Base-by-base conservation (phyloP, 108 stramenopile species). In the Cyclotella choctawhatcheeana region DNA sequence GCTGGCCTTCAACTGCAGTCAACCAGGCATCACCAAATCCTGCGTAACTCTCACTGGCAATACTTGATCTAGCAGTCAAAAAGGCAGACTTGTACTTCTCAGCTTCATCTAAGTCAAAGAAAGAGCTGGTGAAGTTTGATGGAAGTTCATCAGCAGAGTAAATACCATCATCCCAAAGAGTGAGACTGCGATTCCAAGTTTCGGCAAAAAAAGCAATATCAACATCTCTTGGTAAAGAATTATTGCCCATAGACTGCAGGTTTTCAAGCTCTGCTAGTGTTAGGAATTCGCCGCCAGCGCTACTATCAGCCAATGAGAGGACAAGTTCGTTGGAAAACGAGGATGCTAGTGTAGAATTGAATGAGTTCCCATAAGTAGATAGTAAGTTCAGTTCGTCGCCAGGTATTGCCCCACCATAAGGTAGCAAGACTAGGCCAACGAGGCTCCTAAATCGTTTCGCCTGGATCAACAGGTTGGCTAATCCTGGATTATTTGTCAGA, bases 1-100 rank as follows among this genome's bases (percentile, higher is more conserved):
- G 75, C 58, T 76, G 75, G 21, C 67, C 75, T 67, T 76, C 67
- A 27, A 76, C 59, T 17, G 75, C 75, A 44, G 67, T 47, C 58
- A 69, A 43, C 75, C 75, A 76, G 32, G 75, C 75, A 52, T 76
- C 64, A 44, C 58, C 59, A 60, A 76, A 59, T 8, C 75, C 59
- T 24, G 67, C 24, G 44, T 53, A 65, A 33, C 25, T 16, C 29
- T 74, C 73, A n/a, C 26, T 50, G 13, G 37, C 0, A 26, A 74
- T 44, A 10, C 64, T 44, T 26, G 63, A 34, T 26, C 35, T 58
- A 20, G 66, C 62, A 16, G 30, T 32, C 27, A 60, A 45, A 48
- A 61, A 76, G 20, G 33, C 45, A 54, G 51, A 59, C 50, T 43
- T 55, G 25, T 44, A 20, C 17, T 13, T 24, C 12, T 35, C 17